phyloP scores from a whole-genome alignment of 345 rosid species.

The Pistacia atlantica region DNA sequence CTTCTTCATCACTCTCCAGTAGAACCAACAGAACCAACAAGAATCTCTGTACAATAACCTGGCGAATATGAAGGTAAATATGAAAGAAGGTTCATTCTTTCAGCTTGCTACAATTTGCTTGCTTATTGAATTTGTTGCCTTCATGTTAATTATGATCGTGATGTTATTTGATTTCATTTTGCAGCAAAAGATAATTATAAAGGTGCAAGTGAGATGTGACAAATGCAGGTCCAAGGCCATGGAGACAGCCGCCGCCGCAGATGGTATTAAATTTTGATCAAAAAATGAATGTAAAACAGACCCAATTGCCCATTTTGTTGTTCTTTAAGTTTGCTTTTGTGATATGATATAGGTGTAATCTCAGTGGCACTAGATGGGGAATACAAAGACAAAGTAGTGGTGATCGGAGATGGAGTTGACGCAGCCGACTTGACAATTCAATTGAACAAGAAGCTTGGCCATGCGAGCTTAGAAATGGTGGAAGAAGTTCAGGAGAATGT shows the following conservation, averaged over 20 bases:
- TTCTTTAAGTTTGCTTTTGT: neutral
- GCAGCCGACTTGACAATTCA: constrained; percentile 11
- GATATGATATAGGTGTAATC: constrained; percentile 12
- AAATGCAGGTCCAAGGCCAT: constrained; percentile 27
- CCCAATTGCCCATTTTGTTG: neutral
- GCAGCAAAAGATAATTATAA: constrained; percentile 22
- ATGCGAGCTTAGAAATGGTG: constrained; percentile 13
- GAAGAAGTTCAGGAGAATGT: constrained; percentile 2
- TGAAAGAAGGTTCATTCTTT: no score
- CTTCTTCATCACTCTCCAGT: no score
- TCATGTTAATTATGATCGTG: neutral
- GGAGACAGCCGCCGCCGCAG: constrained; percentile 16
- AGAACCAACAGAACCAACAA: no score
- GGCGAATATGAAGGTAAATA: no score
- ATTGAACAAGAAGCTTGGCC: constrained; percentile 17
- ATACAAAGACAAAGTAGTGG: constrained; percentile 12
- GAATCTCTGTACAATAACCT: no score
- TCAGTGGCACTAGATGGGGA: constrained; percentile 19
- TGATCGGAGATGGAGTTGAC: constrained; percentile 22
- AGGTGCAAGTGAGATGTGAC: constrained; percentile 11
- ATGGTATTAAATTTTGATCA: constrained; percentile 6
- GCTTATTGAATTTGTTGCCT: no score
- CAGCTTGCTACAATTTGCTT: no score
- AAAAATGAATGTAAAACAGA: neutral
- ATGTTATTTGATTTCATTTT: neutral